Conservation (phyloP, 1,284 basidiomycete genomes). For the Heterobasidion annosum region DNA sequence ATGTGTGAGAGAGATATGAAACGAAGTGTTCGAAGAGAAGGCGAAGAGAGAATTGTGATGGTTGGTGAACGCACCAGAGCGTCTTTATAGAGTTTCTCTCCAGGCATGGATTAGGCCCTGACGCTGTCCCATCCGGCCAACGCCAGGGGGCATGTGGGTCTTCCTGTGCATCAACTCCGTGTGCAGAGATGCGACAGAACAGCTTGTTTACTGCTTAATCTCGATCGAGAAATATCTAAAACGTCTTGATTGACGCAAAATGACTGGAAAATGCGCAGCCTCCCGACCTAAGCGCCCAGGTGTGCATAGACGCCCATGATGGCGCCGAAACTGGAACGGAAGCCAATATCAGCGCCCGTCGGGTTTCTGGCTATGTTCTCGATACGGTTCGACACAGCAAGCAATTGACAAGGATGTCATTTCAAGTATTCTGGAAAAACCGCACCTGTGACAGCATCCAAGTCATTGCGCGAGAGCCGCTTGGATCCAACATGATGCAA, state of each 20-base stretch:
- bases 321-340: background rate
- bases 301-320: background rate
- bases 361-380: background rate
- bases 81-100: background rate
- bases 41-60: background rate
- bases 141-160: background rate
- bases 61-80: background rate
- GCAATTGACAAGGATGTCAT: background rate
- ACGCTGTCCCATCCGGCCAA: background rate
- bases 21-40: background rate
- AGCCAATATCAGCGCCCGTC: background rate
- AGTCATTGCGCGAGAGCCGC: no score
- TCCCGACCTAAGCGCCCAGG: background rate
- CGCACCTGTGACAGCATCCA: no score
- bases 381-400: background rate
- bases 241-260: background rate
- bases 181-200: background rate
- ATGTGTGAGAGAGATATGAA: background rate
- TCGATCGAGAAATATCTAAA: background rate
- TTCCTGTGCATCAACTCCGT: slow-evolving; percentile 1
- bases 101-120: no score
- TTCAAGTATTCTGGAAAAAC: background rate
- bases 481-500: no score
- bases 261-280: slow-evolving; percentile 3
- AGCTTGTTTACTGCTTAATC: background rate